A percentile compares a stretch with the other conserved stretches of the same genome.
phyloP scores from a whole-genome alignment of 1,139 yeast species.

The Blastobotrys elegans region DNA sequence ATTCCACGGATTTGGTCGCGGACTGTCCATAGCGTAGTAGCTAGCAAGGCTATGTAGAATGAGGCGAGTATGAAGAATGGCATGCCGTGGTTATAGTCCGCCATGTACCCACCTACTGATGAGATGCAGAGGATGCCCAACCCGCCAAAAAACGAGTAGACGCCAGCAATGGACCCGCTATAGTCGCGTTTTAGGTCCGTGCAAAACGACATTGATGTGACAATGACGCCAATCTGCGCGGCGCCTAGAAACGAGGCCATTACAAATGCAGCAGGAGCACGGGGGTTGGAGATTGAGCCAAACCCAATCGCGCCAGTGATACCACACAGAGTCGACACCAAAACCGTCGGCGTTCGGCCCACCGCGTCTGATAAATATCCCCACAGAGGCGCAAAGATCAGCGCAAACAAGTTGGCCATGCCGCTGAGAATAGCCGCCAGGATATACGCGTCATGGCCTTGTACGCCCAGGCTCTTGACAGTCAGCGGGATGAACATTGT shows the following conservation, averaged over 20 bases:
- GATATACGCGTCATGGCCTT: conserved; percentile 52
- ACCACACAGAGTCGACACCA: conserved; percentile 39
- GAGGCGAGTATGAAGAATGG: conserved; percentile 55
- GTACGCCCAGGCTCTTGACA: conserved; percentile 46
- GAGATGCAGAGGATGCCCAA: conserved; percentile 59
- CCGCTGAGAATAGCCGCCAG: conserved; percentile 67
- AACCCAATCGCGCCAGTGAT: conserved; percentile 37
- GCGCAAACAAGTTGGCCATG: conserved; percentile 53
- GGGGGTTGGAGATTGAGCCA: conserved; percentile 34
- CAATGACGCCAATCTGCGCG: conserved; percentile 54
- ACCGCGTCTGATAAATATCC: conserved; percentile 51
- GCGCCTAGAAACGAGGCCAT: conserved; percentile 44
- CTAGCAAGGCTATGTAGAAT: conserved; percentile 35
- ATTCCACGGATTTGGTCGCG: not conserved
- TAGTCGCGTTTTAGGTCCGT: conserved; percentile 40
- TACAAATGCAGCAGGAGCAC: conserved; percentile 31
- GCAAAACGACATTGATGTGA: conserved; percentile 45
- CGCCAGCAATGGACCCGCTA: conserved; percentile 66
- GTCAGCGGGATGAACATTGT: conserved; percentile 60
- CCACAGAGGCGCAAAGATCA: conserved; percentile 58
- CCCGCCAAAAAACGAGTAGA: conserved; percentile 63
- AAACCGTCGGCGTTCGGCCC: conserved; percentile 41
- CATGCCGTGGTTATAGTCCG: conserved; percentile 53
- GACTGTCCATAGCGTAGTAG: conserved; percentile 3
- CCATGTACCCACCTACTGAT: conserved; percentile 56